Evolutionary conservation across 2,329 filamentous ascomycete genomes (phyloP).

Genomic region (Fusarium robinianum): DNA sequence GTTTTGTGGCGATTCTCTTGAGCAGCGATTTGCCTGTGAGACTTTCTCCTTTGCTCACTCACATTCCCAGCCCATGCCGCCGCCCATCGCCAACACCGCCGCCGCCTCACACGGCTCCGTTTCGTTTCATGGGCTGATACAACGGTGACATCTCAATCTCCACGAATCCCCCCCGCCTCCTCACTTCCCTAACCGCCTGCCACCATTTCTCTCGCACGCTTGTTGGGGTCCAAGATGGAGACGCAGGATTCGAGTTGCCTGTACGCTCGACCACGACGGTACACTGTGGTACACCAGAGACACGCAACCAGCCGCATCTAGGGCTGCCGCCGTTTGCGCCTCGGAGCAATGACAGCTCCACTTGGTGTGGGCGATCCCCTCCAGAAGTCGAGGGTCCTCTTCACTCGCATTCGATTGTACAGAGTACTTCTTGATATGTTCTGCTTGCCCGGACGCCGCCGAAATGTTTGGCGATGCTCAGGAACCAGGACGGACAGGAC

Average conservation of each 20-base stretch:
- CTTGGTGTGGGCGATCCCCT: conserved; percentile 29
- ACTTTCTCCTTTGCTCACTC: conserved; percentile 26
- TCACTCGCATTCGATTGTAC: conserved; percentile 16
- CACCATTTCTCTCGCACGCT: conserved; percentile 16
- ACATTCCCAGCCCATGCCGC: conserved; percentile 8
- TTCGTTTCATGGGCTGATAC: too few relatives aligned
- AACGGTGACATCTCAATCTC: conserved; percentile 2
- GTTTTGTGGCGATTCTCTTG: conserved; percentile 19
- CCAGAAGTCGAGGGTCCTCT: conserved; percentile 24
- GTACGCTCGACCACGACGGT: too few relatives aligned
- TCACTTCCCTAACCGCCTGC: conserved; percentile 11
- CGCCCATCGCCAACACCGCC: too few relatives aligned
- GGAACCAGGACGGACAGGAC: background rate
- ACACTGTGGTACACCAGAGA: conserved; percentile 13
- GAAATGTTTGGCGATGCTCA: background rate
- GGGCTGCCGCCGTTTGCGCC: conserved; percentile 37
- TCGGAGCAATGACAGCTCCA: conserved; percentile 34
- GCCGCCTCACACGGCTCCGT: too few relatives aligned
- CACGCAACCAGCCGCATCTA: conserved; percentile 28
- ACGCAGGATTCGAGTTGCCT: conserved; percentile 19
- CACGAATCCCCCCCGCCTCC: conserved; percentile 10
- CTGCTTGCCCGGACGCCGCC: background rate
- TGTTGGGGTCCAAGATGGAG: conserved; percentile 14
- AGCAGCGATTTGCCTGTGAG: conserved; percentile 14
- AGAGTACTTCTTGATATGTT: too few relatives aligned